phyloP scores from a whole-genome alignment of 192 early-diverging fungal species.

The Spizellomyces punctatus region DNA sequence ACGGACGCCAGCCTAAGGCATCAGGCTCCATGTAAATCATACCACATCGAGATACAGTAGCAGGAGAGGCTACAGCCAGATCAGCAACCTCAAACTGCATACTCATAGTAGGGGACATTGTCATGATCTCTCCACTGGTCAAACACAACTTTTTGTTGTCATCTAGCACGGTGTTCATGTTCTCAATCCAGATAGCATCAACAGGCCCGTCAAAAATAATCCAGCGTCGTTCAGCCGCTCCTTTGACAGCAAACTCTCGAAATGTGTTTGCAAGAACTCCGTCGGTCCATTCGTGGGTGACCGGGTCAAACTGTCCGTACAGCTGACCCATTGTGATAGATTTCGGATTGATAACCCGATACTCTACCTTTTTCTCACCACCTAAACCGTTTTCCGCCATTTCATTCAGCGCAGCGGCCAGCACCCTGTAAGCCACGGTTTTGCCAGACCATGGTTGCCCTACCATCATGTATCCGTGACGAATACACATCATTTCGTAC shows the following conservation, averaged over 20 bases:
- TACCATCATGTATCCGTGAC: slow-evolving; percentile 67
- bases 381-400: slow-evolving; percentile 48
- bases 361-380: slow-evolving; percentile 56
- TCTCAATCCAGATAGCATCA: slow-evolving; percentile 69
- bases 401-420: slow-evolving; percentile 55
- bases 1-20: slow-evolving; percentile 57
- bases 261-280: slow-evolving; percentile 61
- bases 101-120: slow-evolving; percentile 58
- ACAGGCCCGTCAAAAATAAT: slow-evolving; percentile 68
- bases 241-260: slow-evolving; percentile 52
- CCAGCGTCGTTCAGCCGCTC: slow-evolving; percentile 56
- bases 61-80: slow-evolving; percentile 63
- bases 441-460: slow-evolving; percentile 63
- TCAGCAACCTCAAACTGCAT: slow-evolving; percentile 66
- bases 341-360: slow-evolving; percentile 60
- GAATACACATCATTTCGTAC: slow-evolving; percentile 69
- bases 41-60: slow-evolving; percentile 63
- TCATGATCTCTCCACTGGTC: slow-evolving; percentile 63
- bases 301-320: slow-evolving; percentile 62
- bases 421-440: slow-evolving; percentile 58
- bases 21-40: slow-evolving; percentile 69
- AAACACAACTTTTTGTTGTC: slow-evolving; percentile 68
- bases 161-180: slow-evolving; percentile 68
- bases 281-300: slow-evolving; percentile 66
- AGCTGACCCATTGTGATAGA: slow-evolving; percentile 69